Evolutionary conservation across 2,329 filamentous ascomycete genomes (phyloP).

Genomic region (Dactylonectria macrodidyma): DNA sequence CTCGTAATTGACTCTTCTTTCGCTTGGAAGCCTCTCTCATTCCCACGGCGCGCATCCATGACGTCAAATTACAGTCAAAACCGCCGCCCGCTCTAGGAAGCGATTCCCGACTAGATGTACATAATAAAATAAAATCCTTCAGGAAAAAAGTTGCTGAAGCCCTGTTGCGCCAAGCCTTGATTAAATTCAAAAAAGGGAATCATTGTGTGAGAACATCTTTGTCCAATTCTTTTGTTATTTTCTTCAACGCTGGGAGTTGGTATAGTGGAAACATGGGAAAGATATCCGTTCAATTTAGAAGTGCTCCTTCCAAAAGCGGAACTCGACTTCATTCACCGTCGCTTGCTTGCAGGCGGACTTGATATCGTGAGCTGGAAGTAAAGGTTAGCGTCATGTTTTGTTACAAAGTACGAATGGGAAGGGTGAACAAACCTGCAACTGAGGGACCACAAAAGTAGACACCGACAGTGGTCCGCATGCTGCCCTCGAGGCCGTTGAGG

Average conservation of each 20-base stretch:
- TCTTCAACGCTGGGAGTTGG: constrained; percentile 31
- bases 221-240: constrained; percentile 11
- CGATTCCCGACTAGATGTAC: constrained; percentile 28
- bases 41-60: neutral
- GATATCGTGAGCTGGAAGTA: constrained; percentile 80
- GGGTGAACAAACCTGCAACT: constrained; percentile 67
- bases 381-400: constrained; percentile 52
- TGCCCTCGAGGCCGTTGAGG: constrained; percentile 84
- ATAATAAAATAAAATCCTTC: constrained; percentile 14
- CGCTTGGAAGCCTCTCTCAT: constrained; percentile 3
- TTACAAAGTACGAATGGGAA: neutral
- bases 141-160: constrained; percentile 8
- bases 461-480: constrained; percentile 86
- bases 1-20: constrained; percentile 14
- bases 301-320: constrained; percentile 99
- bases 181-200: constrained; percentile 12
- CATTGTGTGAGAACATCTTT: constrained; percentile 3
- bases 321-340: constrained; percentile 84
- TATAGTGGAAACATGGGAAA: constrained; percentile 43
- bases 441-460: constrained; percentile 98
- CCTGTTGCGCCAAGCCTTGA: constrained; percentile 25
- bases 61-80: constrained; percentile 13
- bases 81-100: neutral
- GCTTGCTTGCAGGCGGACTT: constrained; percentile 83
- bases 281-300: constrained; percentile 61